Percentiles rank a stretch among this genome's conserved stretches.
Evolutionary conservation across 2,329 filamentous ascomycete species (phyloP).

Genomic region (Dothistroma septosporum): DNA sequence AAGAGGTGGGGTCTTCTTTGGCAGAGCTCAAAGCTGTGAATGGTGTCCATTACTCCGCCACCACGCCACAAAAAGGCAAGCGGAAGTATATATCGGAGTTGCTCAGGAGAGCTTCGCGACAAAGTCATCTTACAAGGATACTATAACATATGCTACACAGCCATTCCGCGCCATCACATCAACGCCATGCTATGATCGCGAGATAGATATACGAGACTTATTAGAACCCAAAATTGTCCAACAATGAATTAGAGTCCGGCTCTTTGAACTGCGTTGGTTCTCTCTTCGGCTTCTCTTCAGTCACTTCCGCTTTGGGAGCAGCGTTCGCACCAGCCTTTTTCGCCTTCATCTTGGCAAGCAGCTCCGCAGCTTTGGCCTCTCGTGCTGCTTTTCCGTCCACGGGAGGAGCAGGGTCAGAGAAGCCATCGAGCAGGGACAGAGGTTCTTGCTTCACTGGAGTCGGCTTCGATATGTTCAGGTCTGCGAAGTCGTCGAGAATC

Average conservation of each 20-base stretch:
- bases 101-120: background rate
- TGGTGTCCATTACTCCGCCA: background rate
- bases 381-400: constrained; percentile 26
- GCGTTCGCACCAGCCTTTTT: constrained; percentile 30
- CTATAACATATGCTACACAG: background rate
- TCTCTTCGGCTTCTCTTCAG: constrained; percentile 46
- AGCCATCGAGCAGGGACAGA: constrained; percentile 23
- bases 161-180: background rate
- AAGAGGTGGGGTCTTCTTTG: background rate
- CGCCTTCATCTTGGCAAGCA: constrained; percentile 41
- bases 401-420: constrained; percentile 17
- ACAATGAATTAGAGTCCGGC: constrained; percentile 79
- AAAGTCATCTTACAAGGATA: background rate
- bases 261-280: constrained; percentile 81
- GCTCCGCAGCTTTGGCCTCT: constrained; percentile 31
- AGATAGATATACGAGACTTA: background rate
- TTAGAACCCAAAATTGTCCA: constrained; percentile 91
- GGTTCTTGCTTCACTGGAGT: constrained; percentile 8
- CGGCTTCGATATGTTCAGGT: background rate
- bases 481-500: constrained; percentile 26
- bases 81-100: background rate
- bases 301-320: constrained; percentile 24
- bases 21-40: background rate
- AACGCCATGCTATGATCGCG: background rate
- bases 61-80: background rate